These are phyloP conservation scores for Hymenoscyphus linearis DNA, from an alignment of 2,329 filamentous ascomycete genomes.

Conservation along the genomic window DNA sequence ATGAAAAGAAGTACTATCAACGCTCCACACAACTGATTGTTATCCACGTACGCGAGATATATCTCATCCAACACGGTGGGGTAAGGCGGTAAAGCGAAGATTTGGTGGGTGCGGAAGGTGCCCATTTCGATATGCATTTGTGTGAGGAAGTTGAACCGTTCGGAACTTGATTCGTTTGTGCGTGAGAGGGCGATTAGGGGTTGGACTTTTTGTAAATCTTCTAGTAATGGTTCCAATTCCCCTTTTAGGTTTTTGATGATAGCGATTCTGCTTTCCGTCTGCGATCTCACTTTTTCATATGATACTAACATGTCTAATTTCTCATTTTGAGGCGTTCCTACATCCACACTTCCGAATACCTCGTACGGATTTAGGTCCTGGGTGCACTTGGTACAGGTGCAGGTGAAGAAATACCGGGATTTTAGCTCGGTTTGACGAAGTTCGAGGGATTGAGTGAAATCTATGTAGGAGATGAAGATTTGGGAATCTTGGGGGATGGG, in stretches of 20 bases:
- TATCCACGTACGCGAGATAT: slow-evolving; percentile 38
- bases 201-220: background rate
- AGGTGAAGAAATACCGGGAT: slow-evolving; percentile 26
- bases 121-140: slow-evolving; percentile 1
- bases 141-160: slow-evolving; percentile 1
- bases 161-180: background rate
- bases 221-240: background rate
- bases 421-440: slow-evolving; percentile 15
- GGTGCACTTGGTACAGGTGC: slow-evolving; percentile 24
- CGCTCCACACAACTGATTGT: slow-evolving; percentile 37
- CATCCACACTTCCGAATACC: slow-evolving; percentile 9
- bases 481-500: slow-evolving; percentile 49
- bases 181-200: background rate
- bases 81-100: slow-evolving; percentile 18
- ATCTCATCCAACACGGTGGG: slow-evolving; percentile 40
- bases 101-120: background rate
- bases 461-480: slow-evolving; percentile 58
- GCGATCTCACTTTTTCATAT: no score
- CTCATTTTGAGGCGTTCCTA: background rate
- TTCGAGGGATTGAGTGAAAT: slow-evolving; percentile 33
- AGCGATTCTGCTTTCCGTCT: no score
- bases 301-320: slow-evolving; percentile 7
- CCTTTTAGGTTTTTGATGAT: background rate
- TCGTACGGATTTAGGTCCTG: slow-evolving; percentile 17
- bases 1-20: slow-evolving; percentile 39